A percentile compares a stretch with the other conserved stretches of the same genome.
Conservation (phyloP, 345 rosid species). For the Eucalyptus polybractea region DNA sequence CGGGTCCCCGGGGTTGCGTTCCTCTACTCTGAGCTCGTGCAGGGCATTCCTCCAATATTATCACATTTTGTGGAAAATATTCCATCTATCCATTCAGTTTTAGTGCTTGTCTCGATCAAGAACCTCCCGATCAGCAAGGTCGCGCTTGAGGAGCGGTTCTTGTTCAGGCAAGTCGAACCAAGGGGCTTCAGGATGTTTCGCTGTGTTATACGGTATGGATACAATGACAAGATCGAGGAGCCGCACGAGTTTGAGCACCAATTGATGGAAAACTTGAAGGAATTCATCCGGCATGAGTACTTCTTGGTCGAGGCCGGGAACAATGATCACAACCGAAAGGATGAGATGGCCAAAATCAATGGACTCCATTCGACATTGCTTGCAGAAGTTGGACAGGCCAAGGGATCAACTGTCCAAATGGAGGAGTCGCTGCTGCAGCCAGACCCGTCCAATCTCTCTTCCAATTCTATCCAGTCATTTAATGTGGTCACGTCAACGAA, state of each 20-base stretch:
- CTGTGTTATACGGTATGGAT: conserved; percentile 67
- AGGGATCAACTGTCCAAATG: background rate
- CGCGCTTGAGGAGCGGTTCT: conserved; percentile 37
- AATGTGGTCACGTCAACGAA: background rate
- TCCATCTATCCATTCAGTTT: conserved; percentile 49
- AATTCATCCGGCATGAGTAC: conserved; percentile 62
- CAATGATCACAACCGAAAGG: conserved; percentile 4
- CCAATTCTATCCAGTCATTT: conserved; percentile 18
- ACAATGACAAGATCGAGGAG: conserved; percentile 67
- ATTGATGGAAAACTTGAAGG: conserved; percentile 83
- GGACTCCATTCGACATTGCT: background rate
- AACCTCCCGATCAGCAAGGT: conserved; percentile 47
- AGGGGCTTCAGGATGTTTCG: conserved; percentile 46
- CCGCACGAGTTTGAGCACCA: conserved; percentile 79
- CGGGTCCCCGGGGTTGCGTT: conserved; percentile 60
- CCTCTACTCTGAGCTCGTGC: conserved; percentile 70
- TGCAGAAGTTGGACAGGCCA: background rate
- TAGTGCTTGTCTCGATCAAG: conserved; percentile 62
- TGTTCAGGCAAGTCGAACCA: conserved; percentile 57
- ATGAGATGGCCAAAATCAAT: conserved; percentile 8
- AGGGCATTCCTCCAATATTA: conserved; percentile 71
- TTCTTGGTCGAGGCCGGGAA: conserved; percentile 9
- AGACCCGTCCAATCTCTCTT: conserved; percentile 7
- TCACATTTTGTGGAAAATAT: conserved; percentile 49
- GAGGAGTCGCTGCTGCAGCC: conserved; percentile 18